Evolutionary conservation across 2,329 filamentous ascomycete species (phyloP).

Genomic region (Clathrospora elynae): DNA sequence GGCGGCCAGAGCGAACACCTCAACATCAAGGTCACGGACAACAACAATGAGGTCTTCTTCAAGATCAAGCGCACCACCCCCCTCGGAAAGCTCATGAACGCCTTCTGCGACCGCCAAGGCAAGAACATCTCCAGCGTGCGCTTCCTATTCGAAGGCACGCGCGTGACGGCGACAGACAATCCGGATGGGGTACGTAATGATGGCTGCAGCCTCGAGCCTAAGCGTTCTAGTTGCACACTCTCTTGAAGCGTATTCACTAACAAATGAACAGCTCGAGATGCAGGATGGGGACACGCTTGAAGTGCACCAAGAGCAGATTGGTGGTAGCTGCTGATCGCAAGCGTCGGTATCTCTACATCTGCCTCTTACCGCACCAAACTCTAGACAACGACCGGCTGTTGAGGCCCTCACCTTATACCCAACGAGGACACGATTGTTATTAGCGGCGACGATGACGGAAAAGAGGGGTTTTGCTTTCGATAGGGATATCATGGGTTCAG

Average conservation of each 20-base stretch:
- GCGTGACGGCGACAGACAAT: constrained; percentile 86
- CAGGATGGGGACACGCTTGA: constrained; percentile 93
- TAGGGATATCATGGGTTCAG: constrained; percentile 35
- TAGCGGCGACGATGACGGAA: constrained; percentile 27
- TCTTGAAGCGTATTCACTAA: constrained; percentile 21
- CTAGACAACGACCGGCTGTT: constrained; percentile 1
- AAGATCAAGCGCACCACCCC: constrained; percentile 98
- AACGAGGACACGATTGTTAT: constrained; percentile 21
- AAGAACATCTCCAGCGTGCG: constrained; percentile 84
- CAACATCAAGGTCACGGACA: constrained; percentile 99
- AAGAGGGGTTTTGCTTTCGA: constrained; percentile 19
- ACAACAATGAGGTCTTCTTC: constrained; percentile 99
- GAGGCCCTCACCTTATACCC: constrained; percentile 5
- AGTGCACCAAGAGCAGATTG: constrained; percentile 97
- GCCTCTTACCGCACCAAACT: constrained; percentile 5
- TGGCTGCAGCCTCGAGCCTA: not conserved
- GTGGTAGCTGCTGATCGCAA: constrained; percentile 60
- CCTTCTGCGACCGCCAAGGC: constrained; percentile 95
- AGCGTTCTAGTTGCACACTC: not conserved
- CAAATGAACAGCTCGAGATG: constrained; percentile 82
- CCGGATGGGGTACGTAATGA: constrained; percentile 79
- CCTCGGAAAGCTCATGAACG: constrained; percentile 97
- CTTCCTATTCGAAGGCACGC: constrained; percentile 94
- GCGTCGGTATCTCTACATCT: constrained; percentile 6
- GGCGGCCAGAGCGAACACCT: constrained; percentile 74